Percentiles rank a stretch among this genome's conserved stretches.
Evolutionary conservation across 441 rosid species (phyloP).

Genomic region (Euphorbia corollata): DNA sequence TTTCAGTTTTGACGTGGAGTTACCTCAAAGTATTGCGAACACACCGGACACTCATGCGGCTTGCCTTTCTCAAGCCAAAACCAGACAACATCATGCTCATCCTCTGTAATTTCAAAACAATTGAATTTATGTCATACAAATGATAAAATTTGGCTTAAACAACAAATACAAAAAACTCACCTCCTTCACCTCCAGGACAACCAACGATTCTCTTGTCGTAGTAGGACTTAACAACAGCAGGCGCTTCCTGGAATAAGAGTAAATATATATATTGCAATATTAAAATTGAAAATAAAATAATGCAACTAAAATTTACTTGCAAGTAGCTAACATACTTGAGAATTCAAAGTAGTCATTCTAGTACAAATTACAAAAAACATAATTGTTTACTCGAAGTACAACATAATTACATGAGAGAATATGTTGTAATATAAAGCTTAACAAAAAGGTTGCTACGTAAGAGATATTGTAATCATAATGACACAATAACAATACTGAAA

Average conservation of each 20-base stretch:
- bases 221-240: conserved; percentile 63
- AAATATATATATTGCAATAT: background rate
- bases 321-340: background rate
- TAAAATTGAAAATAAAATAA: background rate
- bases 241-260: conserved; percentile 40
- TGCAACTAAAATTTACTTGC: background rate
- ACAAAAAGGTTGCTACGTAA: background rate
- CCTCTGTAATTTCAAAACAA: conserved; percentile 45
- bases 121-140: background rate
- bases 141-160: background rate
- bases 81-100: conserved; percentile 96
- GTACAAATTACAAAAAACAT: background rate
- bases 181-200: conserved; percentile 86
- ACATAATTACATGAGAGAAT: background rate
- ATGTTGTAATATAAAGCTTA: background rate
- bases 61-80: conserved; percentile 95
- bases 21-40: conserved; percentile 86
- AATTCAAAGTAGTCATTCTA: conserved; percentile 9
- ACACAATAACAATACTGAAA: conserved; percentile 1
- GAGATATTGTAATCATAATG: background rate
- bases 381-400: background rate
- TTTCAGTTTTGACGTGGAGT: conserved; percentile 21
- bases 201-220: conserved; percentile 76
- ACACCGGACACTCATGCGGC: conserved; percentile 83
- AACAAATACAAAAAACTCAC: conserved; percentile 30